Conservation (phyloP, 345 rosid genomes). For the Aquilaria yunnanensis region DNA sequence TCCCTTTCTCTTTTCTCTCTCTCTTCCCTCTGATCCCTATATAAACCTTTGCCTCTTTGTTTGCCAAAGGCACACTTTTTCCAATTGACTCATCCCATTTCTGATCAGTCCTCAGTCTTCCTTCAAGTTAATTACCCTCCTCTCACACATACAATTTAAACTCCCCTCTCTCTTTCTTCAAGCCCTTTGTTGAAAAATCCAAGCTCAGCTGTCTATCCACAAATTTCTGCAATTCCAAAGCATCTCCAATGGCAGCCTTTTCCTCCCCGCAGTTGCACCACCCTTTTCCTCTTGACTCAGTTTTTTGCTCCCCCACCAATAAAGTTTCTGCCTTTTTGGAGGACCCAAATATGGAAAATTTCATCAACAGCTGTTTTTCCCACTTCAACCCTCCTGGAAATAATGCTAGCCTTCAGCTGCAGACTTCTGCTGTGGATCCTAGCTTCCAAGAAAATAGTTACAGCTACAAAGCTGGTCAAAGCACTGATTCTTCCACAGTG, state of each 20-base stretch:
- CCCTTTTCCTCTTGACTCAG: constrained; percentile 41
- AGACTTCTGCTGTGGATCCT: constrained; percentile 13
- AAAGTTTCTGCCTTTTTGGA: constrained; percentile 26
- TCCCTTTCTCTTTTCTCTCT: not conserved
- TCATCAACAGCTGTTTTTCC: constrained; percentile 17
- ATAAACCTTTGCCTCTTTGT: constrained; percentile 12
- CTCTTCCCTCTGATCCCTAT: constrained; percentile 7
- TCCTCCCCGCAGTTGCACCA: constrained; percentile 28
- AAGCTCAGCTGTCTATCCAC: not conserved
- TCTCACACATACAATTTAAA: not conserved
- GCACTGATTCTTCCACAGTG: constrained; percentile 32
- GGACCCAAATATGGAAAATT: constrained; percentile 13
- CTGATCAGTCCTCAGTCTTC: not conserved
- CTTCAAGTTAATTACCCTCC: not conserved
- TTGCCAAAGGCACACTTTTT: not conserved
- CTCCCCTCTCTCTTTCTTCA: constrained; percentile 3
- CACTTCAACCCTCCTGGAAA: constrained; percentile 21
- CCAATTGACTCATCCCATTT: too few species aligned
- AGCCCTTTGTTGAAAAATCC: constrained; percentile 27
- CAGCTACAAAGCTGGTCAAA: constrained; percentile 24
- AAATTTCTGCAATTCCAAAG: constrained; percentile 12
- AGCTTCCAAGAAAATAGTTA: constrained; percentile 13
- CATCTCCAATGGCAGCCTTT: constrained; percentile 47
- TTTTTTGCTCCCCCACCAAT: constrained; percentile 18
- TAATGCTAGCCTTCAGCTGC: not conserved